Evolutionary conservation across 2,329 filamentous ascomycete genomes (phyloP), one percentile per base, ranked within the genome.

Genomic region (Fusarium sarcochroum): DNA sequence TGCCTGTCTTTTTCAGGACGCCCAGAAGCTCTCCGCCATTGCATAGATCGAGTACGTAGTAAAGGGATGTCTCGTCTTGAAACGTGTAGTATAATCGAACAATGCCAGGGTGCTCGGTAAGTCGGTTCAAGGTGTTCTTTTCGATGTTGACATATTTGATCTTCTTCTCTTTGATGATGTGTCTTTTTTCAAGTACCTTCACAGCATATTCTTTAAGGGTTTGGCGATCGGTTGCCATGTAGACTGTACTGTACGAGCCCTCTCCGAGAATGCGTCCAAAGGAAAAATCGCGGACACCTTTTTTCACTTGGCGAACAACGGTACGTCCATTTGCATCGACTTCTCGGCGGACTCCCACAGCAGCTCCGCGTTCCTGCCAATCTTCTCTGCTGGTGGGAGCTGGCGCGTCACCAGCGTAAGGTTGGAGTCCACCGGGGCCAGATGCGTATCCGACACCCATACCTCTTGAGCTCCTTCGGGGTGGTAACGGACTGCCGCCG

Each of bases 111-210:
- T 99, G 96, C 68, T 99, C 95, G 5, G 95, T 98, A 59, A 99
- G 84, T 67, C 96, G 90, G 77, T 99, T 99, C 57, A 99, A 85
- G 0, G 96, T 98, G 80, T 99, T 95, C 82, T 98, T 98, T 80
- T 99, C 96, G 74, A 99, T 99, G 80, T 98, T 99, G 80, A 99
- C 96, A 76, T 99, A 99, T 85, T 99, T 99, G 76, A 99, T 97
- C 86, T 99, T 99, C 81, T 97, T 98, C 82, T 99, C 96, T 81
- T 98, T 99, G 85, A 99, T 99, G 76, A 99, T 99, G 79, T 99
- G 96, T 75, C 94, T 89, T 82, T 99, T 99, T 81, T 99, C 96
- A 46, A 99, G 87, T 17, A 99, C 95, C 79, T 99, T 99, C 81
- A 99, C 94, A 25, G 96, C 96, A 76, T 98, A 98, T 79, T 99